These are phyloP conservation scores for Phellopilus nigrolimitatus DNA, from an alignment of 1,284 basidiomycete species.

Conservation along the genomic window DNA sequence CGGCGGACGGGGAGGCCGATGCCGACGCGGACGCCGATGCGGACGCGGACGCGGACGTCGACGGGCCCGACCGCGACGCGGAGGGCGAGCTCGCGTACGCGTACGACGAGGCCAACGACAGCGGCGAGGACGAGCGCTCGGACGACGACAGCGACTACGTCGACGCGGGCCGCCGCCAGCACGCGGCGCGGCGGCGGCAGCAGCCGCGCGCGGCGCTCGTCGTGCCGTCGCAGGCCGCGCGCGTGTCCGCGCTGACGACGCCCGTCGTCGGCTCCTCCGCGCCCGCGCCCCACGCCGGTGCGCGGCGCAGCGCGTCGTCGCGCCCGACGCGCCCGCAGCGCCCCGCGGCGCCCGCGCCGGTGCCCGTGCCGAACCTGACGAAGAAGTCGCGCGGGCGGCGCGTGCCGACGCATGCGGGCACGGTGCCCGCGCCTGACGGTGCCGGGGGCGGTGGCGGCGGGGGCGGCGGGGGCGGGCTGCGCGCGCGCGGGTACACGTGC, in stretches of 20 bases:
- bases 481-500: conserved; percentile 63
- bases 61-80: background rate
- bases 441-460: conserved; percentile 25
- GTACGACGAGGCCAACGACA: background rate
- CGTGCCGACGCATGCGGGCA: conserved; percentile 52
- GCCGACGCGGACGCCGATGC: conserved; percentile 12
- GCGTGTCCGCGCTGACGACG: conserved; percentile 11
- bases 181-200: conserved; percentile 18
- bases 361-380: conserved; percentile 67
- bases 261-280: conserved; percentile 7
- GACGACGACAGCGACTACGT: conserved; percentile 18
- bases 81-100: background rate
- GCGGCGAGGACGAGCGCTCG: conserved; percentile 8
- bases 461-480: conserved; percentile 38
- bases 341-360: conserved; percentile 40
- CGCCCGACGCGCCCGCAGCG: conserved; percentile 8
- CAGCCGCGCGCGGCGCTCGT: conserved; percentile 9
- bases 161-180: conserved; percentile 8
- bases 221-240: conserved; percentile 18
- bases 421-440: conserved; percentile 30
- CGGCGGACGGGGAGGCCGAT: conserved; percentile 5
- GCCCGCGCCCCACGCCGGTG: background rate
- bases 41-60: conserved; percentile 10
- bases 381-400: conserved; percentile 68
- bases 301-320: background rate